Evolutionary conservation across 768 basidiomycete genomes (phyloP), one percentile per base, ranked within the genome.

Genomic region (Cystobasidium tubakii): DNA sequence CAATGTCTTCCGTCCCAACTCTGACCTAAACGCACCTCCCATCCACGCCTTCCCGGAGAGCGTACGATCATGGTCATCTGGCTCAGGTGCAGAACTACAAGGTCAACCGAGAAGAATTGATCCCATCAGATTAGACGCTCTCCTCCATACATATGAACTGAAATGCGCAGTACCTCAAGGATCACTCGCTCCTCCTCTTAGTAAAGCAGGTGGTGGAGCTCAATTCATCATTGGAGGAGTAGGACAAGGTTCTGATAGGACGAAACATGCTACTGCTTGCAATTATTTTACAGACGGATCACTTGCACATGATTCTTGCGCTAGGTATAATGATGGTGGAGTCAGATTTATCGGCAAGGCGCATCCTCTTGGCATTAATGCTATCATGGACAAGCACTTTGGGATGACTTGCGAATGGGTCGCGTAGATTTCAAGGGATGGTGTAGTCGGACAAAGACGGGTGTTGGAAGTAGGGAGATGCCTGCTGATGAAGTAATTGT

Each of bases 141-240:
- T 66, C 3, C 15, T 66, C 3, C 42, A 60, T 17, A 50, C 31
- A 7, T 27, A 66, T 23, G 42, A 34, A 10, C 15, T 66, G 7
- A 33, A 44, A 27, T 66, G 65, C 27, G 7, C 62, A 10, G 21
- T 7, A 54, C 4, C 6, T n/a, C 6, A 54, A 4, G 21, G 7
- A 7, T 6, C 53, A 7, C 21, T 19, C 27, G 9, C 25, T 21
- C 21, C 4, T 9, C 15, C 62, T 63, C 4, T 33, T 34, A 23
- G 4, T 31, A 63, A 33, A 23, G 27, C 7, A 4, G 27, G 13
- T 29, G 10, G 27, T 34, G 62, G 27, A 7, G 21, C 65, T 29
- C 69, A 71, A 34, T 4, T 71, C 62, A 42, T 71, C 6, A 42
- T 71, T 53, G 69, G 69, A 4, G 69, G 44, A n/a, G 69, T 71